Evolutionary conservation across 495 filamentous ascomycete species (phyloP), one percentile per base, ranked within the genome.

Genomic region (Penicillium turbatum): DNA sequence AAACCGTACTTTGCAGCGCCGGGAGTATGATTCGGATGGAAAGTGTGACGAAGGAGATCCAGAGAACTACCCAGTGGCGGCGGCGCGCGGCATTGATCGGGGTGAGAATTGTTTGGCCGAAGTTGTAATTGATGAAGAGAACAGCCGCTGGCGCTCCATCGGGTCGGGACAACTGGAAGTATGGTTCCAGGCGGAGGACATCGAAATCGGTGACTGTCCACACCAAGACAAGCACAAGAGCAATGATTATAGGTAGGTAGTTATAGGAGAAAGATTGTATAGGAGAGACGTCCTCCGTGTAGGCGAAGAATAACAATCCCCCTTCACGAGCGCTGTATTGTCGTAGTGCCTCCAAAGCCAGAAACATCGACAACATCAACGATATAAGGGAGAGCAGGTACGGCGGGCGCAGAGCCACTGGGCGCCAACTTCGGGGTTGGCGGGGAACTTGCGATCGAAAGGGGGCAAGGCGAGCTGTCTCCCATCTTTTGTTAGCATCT

Each of bases 111-210:
- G 68, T 70, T 43, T 74, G 72, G 13, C 71, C 71, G 30, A 74
- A 74, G 38, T 72, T 74, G 45, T 74, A 74, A 52, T 74, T 74
- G 64, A 70, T 74, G 45, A 73, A 73, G 2, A 74, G 54, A 6
- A 70, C 63, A 1, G 59, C 62, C 24, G 72, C 72, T 19, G 70
- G 68, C 10, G 64, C 66, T 2, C 72, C 72, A 13, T 68, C 59
- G 8, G 72, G 67, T 15, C 59, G 57, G 10, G 72, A 66, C 29
- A 74, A 43, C 47, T 74, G 72, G 29, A 73, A 74, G 51, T 72
- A 74, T 0, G 72, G 72, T 30, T 74, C 72, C 17, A 74, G 63
- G 12, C 72, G 72, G 9, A 74, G 58, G 6, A 73, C 70, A 58
- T 74, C 72, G 51, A 70, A 74, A 38, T 74, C 72, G 48, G 71